Conservation (phyloP, 441 rosid genomes). For the Pelargonium myrrhifolium region DNA sequence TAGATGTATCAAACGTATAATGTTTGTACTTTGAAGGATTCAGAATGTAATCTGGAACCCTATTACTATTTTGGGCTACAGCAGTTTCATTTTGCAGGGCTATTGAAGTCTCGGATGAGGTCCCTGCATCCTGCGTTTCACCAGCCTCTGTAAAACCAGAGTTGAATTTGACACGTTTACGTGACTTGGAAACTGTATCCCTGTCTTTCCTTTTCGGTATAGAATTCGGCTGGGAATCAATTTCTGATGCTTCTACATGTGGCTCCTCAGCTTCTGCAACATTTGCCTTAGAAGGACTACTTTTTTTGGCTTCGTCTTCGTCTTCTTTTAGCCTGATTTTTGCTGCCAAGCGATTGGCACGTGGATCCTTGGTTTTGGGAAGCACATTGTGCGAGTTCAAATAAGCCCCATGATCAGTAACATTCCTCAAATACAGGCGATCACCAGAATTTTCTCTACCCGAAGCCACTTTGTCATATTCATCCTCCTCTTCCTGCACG, state of each 20-base stretch:
- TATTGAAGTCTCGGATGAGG: conserved; percentile 17
- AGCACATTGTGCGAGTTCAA: conserved; percentile 23
- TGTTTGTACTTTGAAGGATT: conserved; percentile 36
- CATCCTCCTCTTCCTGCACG: conserved; percentile 47
- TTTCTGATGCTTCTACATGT: conserved; percentile 17
- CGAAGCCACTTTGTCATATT: conserved; percentile 43
- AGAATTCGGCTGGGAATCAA: conserved; percentile 22
- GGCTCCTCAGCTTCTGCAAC: conserved; percentile 17
- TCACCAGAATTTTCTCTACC: conserved; percentile 31
- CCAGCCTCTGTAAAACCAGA: conserved; percentile 17
- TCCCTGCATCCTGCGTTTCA: not conserved
- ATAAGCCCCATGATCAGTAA: conserved; percentile 17
- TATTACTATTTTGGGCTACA: conserved; percentile 14
- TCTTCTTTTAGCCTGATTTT: conserved; percentile 42
- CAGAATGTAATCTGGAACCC: conserved; percentile 37
- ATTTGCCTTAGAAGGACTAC: conserved; percentile 9
- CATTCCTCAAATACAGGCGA: conserved; percentile 29
- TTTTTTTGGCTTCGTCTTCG: conserved; percentile 25
- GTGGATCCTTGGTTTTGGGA: conserved; percentile 28
- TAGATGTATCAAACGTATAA: conserved; percentile 34
- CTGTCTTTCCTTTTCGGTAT: conserved; percentile 40
- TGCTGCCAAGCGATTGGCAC: conserved; percentile 40
- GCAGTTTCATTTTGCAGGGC: conserved; percentile 18
- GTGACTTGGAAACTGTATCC: conserved; percentile 23
- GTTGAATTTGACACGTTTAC: conserved; percentile 44